Conservation (phyloP, 306 rosid genomes). For the Vigna mungo region DNA sequence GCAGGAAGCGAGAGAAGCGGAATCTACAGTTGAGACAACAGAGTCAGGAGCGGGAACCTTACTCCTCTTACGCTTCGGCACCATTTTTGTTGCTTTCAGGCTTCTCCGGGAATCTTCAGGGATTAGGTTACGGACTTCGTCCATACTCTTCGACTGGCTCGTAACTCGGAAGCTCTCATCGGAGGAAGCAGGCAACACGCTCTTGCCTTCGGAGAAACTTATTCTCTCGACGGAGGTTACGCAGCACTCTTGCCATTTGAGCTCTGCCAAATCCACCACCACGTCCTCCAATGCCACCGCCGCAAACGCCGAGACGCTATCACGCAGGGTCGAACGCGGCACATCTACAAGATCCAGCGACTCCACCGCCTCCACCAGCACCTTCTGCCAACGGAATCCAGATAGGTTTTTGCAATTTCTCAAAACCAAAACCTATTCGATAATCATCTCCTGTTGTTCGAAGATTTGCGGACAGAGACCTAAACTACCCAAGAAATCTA, state of each 20-base stretch:
- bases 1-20: slow-evolving; percentile 56
- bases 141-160: not conserved
- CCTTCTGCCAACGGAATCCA: slow-evolving; percentile 52
- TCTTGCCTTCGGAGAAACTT: slow-evolving; percentile 38
- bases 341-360: slow-evolving; percentile 58
- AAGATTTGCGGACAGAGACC: not conserved
- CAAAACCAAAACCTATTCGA: not conserved
- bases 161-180: no score
- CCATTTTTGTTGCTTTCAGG: slow-evolving; percentile 35
- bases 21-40: slow-evolving; percentile 45
- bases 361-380: slow-evolving; percentile 57
- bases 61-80: slow-evolving; percentile 50
- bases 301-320: slow-evolving; percentile 54
- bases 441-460: slow-evolving; percentile 3
- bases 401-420: not conserved
- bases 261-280: slow-evolving; percentile 61
- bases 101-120: not conserved
- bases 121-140: slow-evolving; percentile 12
- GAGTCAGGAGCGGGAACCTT: slow-evolving; percentile 11
- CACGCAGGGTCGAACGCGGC: slow-evolving; percentile 68
- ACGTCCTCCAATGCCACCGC: slow-evolving; percentile 55
- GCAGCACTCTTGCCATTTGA: slow-evolving; percentile 86
- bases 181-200: slow-evolving; percentile 29
- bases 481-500: not conserved
- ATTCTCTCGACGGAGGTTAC: slow-evolving; percentile 66